A percentile compares a stretch with the other conserved stretches of the same genome.
phyloP scores from a whole-genome alignment of 108 stramenopile species.

The Cylindrotheca fusiformis region DNA sequence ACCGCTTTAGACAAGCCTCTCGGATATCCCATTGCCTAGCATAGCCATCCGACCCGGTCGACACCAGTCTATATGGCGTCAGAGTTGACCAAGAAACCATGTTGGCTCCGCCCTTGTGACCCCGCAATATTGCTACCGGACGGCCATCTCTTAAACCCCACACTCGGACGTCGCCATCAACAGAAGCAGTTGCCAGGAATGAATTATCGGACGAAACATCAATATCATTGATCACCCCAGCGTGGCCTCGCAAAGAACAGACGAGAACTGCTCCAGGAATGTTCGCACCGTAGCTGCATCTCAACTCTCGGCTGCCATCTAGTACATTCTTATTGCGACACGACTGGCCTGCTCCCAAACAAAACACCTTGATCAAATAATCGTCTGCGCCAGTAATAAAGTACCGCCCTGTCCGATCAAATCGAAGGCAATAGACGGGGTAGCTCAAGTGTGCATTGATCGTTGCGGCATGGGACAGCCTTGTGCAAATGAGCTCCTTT shows the following conservation, averaged over 20 bases:
- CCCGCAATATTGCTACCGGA: constrained; percentile 80
- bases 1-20: constrained; percentile 71
- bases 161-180: constrained; percentile 83
- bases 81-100: constrained; percentile 87
- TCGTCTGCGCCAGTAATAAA: constrained; percentile 96
- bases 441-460: constrained; percentile 81
- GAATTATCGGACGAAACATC: constrained; percentile 89
- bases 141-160: constrained; percentile 86
- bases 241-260: constrained; percentile 89
- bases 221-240: constrained; percentile 90
- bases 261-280: constrained; percentile 74
- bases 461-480: constrained; percentile 74
- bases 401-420: constrained; percentile 88
- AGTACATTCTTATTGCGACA: constrained; percentile 1
- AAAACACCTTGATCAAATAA: constrained; percentile 88
- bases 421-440: constrained; percentile 87
- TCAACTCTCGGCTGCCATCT: constrained; percentile 17
- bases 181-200: constrained; percentile 87
- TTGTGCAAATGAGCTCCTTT: constrained; percentile 43
- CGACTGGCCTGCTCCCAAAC: constrained; percentile 48
- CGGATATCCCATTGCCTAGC: constrained; percentile 83
- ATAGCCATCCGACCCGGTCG: constrained; percentile 72
- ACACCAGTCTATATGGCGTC: constrained; percentile 74
- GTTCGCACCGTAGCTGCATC: constrained; percentile 59
- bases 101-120: constrained; percentile 77